These are phyloP conservation scores for Tripterygium wilfordii DNA, from an alignment of 177 flowering plant species.

Conservation along the genomic window DNA sequence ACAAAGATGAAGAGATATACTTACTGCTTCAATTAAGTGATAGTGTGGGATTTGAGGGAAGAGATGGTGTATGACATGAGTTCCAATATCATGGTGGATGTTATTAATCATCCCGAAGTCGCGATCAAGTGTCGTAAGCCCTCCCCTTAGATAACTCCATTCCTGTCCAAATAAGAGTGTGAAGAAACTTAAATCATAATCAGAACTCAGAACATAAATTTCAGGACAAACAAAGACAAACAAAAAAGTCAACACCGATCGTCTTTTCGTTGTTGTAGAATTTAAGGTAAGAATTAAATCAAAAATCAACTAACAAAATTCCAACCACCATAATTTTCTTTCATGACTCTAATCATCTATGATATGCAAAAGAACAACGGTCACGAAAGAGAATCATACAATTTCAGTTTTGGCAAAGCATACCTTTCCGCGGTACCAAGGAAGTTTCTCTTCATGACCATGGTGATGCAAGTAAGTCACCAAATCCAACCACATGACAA, in stretches of 20 bases:
- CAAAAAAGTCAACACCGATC: no score
- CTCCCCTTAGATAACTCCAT: constrained; percentile 94
- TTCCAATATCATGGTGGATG: constrained; percentile 95
- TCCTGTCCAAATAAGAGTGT: constrained; percentile 31
- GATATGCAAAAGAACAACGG: no score
- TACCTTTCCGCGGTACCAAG: constrained; percentile 90
- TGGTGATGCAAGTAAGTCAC: constrained; percentile 94
- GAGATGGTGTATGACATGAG: constrained; percentile 94
- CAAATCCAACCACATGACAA: constrained; percentile 79
- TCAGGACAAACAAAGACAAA: background rate
- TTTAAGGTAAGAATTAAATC: no score
- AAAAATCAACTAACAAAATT: no score
- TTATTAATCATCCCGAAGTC: constrained; percentile 82
- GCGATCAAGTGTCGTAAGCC: constrained; percentile 85
- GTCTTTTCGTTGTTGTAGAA: no score
- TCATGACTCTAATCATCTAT: no score
- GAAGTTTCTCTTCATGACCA: constrained; percentile 79
- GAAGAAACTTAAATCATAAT: background rate
- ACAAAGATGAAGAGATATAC: no score
- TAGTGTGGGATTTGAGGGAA: constrained; percentile 97
- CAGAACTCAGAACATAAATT: background rate
- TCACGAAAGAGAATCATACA: no score
- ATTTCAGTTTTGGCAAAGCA: no score
- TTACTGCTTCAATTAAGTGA: constrained; percentile 72
- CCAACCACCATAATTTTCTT: no score